Evolutionary conservation across 345 rosid species (phyloP).

Genomic region (Citrus glauca): DNA sequence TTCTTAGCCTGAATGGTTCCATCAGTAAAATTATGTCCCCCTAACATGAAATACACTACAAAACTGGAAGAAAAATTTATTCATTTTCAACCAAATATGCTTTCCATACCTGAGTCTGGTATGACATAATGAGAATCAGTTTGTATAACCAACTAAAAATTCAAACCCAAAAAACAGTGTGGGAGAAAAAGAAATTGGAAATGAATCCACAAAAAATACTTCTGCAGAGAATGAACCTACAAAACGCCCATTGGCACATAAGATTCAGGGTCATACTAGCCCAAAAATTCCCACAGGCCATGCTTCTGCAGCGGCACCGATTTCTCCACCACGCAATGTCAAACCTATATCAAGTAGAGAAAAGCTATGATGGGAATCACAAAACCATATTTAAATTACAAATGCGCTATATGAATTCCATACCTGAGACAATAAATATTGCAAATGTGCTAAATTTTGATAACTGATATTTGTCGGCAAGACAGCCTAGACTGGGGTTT

Average conservation of each 20-base stretch:
- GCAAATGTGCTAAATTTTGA: conserved; percentile 74
- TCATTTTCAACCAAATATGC: not conserved
- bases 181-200: not conserved
- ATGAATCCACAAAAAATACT: conserved; percentile 2
- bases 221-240: conserved; percentile 28
- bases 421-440: conserved; percentile 83
- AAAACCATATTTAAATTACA: not conserved
- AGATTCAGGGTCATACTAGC: conserved; percentile 69
- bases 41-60: too few species aligned
- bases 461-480: conserved; percentile 67
- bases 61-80: not conserved
- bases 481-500: conserved; percentile 79
- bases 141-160: not conserved
- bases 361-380: conserved; percentile 3
- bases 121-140: not conserved
- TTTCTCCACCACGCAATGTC: conserved; percentile 76
- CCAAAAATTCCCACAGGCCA: conserved; percentile 90
- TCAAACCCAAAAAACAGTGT: not conserved
- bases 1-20: not conserved
- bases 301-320: conserved; percentile 74
- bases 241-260: conserved; percentile 33
- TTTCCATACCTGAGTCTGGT: not conserved
- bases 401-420: conserved; percentile 1
- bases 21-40: too few species aligned
- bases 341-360: conserved; percentile 46